Percentiles rank a stretch among this genome's conserved stretches.
Conservation (phyloP, 768 basidiomycete genomes). For the Termitomyces sp. region DNA sequence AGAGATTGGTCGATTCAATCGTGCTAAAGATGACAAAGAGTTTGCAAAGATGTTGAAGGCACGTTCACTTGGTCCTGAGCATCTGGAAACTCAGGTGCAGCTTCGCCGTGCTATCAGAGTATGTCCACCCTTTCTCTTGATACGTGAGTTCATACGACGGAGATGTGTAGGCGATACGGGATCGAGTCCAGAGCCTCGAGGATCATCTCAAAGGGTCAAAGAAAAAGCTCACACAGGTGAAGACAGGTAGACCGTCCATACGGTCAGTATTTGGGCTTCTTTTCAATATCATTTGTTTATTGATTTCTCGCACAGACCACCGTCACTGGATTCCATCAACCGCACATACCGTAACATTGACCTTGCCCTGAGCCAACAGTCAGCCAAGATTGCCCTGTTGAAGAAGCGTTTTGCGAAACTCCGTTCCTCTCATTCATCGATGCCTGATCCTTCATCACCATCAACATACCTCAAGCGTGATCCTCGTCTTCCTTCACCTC, state of each 20-base stretch:
- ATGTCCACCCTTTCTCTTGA: constrained; percentile 16
- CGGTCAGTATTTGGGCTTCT: constrained; percentile 37
- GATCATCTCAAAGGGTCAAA: constrained; percentile 64
- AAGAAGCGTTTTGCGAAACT: constrained; percentile 48
- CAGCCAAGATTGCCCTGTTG: constrained; percentile 45
- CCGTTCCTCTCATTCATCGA: constrained; percentile 24
- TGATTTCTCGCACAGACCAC: constrained; percentile 45
- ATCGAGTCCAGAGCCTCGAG: constrained; percentile 77
- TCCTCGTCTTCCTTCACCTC: constrained; percentile 33
- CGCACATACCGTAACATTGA: constrained; percentile 86
- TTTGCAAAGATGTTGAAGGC: constrained; percentile 71
- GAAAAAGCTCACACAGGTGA: constrained; percentile 57
- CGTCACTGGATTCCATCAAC: constrained; percentile 80
- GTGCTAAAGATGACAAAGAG: constrained; percentile 72
- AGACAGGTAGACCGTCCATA: constrained; percentile 54
- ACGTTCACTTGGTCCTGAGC: constrained; percentile 83
- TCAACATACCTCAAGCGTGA: constrained; percentile 26
- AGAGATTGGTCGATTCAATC: constrained; percentile 75
- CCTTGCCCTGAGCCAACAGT: constrained; percentile 57
- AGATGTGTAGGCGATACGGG: constrained; percentile 50
- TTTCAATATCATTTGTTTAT: background rate
- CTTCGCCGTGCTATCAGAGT: constrained; percentile 72
- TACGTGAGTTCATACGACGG: background rate
- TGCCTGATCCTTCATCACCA: background rate
- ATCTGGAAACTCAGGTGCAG: constrained; percentile 74